These are phyloP conservation scores for Monosporascus sp. DNA, from an alignment of 2,329 filamentous ascomycete species.

Conservation along the genomic window DNA sequence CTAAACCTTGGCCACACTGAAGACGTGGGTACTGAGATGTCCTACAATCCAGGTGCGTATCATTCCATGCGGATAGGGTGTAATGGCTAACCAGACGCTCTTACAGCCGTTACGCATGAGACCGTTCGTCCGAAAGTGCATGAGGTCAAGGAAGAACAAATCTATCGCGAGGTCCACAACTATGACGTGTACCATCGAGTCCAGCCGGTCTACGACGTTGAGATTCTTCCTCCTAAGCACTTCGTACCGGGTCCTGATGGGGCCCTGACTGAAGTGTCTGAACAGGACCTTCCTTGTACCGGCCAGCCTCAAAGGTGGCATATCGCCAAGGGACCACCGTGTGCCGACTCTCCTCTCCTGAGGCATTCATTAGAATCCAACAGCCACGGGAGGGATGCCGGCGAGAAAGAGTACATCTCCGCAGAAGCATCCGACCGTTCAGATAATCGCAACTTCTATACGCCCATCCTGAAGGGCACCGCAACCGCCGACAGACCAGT, in stretches of 20 bases:
- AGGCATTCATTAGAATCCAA: no score
- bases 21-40: slow-evolving; percentile 5
- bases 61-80: background rate
- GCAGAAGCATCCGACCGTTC: no score
- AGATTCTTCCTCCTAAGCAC: slow-evolving; percentile 28
- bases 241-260: slow-evolving; percentile 17
- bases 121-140: slow-evolving; percentile 20
- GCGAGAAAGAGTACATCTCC: no score
- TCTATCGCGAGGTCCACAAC: slow-evolving; percentile 29
- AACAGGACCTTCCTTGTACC: slow-evolving; percentile 12
- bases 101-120: slow-evolving; percentile 28
- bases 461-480: no score
- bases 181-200: slow-evolving; percentile 28
- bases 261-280: slow-evolving; percentile 14
- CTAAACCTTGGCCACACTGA: slow-evolving; percentile 1
- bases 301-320: slow-evolving; percentile 11
- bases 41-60: slow-evolving; percentile 14
- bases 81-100: background rate
- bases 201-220: slow-evolving; percentile 27
- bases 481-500: no score
- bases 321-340: background rate
- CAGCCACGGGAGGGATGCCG: no score
- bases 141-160: slow-evolving; percentile 24
- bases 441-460: no score
- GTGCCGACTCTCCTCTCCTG: background rate